phyloP scores from a whole-genome alignment of 1,139 yeast species.

The Kluyveromyces sp. region DNA sequence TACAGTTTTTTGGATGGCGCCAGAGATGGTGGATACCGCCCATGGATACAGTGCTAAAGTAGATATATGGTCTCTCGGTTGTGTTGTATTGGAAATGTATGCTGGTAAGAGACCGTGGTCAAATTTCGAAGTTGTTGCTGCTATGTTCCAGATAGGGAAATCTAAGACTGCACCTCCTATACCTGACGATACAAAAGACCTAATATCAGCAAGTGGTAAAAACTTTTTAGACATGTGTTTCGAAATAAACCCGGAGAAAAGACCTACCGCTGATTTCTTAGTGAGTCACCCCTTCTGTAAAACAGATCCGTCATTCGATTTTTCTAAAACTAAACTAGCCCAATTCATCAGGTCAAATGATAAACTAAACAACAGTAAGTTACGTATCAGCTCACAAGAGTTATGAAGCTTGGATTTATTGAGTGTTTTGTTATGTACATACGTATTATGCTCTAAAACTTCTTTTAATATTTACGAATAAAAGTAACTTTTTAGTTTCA shows the following conservation, averaged over 20 bases:
- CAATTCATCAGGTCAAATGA: constrained; percentile 45
- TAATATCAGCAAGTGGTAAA: constrained; percentile 57
- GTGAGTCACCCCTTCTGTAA: constrained; percentile 55
- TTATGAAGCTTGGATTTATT: neutral
- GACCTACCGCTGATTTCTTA: constrained; percentile 82
- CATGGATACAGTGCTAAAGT: constrained; percentile 97
- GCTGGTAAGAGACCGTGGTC: constrained; percentile 84
- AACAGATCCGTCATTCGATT: constrained; percentile 44
- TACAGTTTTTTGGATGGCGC: constrained; percentile 99
- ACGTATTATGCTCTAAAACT: neutral
- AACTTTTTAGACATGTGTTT: constrained; percentile 73
- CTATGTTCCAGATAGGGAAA: constrained; percentile 63
- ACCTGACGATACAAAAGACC: constrained; percentile 70
- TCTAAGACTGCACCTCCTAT: constrained; percentile 88
- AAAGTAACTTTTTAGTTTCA: neutral
- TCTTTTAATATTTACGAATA: too few species aligned
- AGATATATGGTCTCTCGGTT: constrained; percentile 88
- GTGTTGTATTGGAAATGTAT: constrained; percentile 93
- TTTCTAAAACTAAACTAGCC: constrained; percentile 59
- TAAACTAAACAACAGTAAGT: constrained; percentile 31
- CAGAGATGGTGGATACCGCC: constrained; percentile 85
- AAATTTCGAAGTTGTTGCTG: constrained; percentile 69
- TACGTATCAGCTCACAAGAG: constrained; percentile 23
- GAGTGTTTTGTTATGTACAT: neutral
- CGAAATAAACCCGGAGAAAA: constrained; percentile 64